Evolutionary conservation across 129 eudicot species (phyloP).

Genomic region (Tanacetum coccineum): DNA sequence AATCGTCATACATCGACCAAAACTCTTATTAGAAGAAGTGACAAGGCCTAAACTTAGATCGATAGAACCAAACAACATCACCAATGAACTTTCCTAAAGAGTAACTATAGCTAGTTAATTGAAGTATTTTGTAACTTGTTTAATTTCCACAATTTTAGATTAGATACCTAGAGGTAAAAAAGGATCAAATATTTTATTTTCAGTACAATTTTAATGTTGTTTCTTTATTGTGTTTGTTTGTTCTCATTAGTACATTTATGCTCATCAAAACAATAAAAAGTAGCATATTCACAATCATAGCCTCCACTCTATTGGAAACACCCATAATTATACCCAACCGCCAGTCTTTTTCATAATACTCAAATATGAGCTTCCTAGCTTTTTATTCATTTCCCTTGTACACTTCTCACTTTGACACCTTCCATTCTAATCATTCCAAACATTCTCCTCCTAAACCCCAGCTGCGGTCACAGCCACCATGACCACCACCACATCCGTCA

Average conservation of each 20-base stretch:
- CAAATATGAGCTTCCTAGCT: conserved; percentile 35
- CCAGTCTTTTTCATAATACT: conserved; percentile 42
- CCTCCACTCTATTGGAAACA: conserved; percentile 61
- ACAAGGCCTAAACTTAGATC: too few species aligned
- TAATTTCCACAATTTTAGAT: too few species aligned
- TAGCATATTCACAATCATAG: conserved; percentile 72
- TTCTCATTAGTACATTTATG: background rate
- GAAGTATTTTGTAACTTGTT: too few species aligned
- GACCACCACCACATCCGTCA: conserved; percentile 39
- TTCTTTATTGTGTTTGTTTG: background rate
- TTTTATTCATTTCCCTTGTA: conserved; percentile 14
- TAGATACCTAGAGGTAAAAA: too few species aligned
- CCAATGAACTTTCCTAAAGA: too few species aligned
- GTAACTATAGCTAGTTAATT: too few species aligned
- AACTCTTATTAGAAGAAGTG: too few species aligned
- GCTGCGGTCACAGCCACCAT: conserved; percentile 1
- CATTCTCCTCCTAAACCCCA: conserved; percentile 5
- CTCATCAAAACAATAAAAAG: conserved; percentile 33
- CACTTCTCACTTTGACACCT: conserved; percentile 29
- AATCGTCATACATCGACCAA: too few species aligned
- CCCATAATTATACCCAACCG: conserved; percentile 78
- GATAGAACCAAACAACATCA: too few species aligned
- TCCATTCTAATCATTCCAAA: conserved; percentile 7
- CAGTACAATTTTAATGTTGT: too few species aligned
- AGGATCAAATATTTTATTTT: too few species aligned